Percentiles rank a stretch among this genome's conserved stretches.
These are phyloP conservation scores for Nepenthes mirabilis DNA, from an alignment of 148 eudicot species.

Conservation along the genomic window DNA sequence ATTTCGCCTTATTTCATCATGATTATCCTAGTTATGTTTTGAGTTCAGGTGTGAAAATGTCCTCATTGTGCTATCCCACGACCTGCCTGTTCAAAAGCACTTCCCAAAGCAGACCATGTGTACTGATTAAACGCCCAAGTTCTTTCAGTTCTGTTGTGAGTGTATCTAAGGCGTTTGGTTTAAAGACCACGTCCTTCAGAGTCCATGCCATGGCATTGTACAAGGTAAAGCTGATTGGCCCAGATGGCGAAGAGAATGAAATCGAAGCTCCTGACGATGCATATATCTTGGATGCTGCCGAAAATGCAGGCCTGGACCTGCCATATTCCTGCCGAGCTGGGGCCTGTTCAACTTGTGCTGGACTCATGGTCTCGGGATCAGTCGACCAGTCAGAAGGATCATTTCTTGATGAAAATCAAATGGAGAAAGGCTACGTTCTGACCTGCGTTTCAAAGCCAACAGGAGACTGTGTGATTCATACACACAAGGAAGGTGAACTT, in stretches of 20 bases:
- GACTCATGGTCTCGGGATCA: conserved; percentile 33
- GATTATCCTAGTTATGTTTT: neutral
- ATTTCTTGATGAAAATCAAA: conserved; percentile 65
- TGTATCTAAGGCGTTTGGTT: conserved; percentile 28
- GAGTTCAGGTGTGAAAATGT: conserved; percentile 15
- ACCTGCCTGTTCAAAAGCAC: conserved; percentile 14
- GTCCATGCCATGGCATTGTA: conserved; percentile 24
- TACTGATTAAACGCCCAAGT: conserved; percentile 15
- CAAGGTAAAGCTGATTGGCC: conserved; percentile 37
- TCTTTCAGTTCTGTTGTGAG: conserved; percentile 20
- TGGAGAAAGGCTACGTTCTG: conserved; percentile 49
- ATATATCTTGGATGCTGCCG: conserved; percentile 45
- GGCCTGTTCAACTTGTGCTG: conserved; percentile 85
- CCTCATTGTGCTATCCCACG: conserved; percentile 22
- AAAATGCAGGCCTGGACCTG: conserved; percentile 60
- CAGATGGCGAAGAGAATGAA: conserved; percentile 32
- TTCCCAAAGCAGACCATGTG: conserved; percentile 4
- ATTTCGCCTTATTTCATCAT: too few species aligned
- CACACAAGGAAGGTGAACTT: conserved; percentile 70
- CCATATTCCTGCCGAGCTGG: conserved; percentile 95
- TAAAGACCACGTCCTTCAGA: conserved; percentile 22
- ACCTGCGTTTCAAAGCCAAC: conserved; percentile 73
- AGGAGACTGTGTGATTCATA: conserved; percentile 59
- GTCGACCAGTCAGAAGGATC: conserved; percentile 93
- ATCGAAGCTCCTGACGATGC: conserved; percentile 41